phyloP scores from a whole-genome alignment of 2,329 filamentous ascomycete genomes.

The Colletotrichum viniferum region DNA sequence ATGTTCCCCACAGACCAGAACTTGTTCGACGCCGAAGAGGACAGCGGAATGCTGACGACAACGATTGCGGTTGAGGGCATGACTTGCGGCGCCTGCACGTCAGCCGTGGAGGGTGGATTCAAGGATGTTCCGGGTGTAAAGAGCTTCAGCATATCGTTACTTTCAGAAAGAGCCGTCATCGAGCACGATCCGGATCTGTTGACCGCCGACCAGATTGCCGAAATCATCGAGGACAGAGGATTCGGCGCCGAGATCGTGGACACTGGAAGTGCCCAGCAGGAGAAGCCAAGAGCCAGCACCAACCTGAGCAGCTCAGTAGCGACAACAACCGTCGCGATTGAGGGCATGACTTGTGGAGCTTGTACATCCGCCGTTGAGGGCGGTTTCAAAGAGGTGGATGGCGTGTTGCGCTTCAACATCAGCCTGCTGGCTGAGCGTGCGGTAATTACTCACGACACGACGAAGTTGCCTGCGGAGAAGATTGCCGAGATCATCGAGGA shows the following conservation, averaged over 20 bases:
- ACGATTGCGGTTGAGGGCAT: conserved; percentile 84
- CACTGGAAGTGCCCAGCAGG: conserved; percentile 26
- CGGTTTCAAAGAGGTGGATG: conserved; percentile 78
- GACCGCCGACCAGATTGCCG: conserved; percentile 57
- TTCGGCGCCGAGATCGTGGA: conserved; percentile 83
- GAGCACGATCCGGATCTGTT: conserved; percentile 71
- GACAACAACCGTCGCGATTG: conserved; percentile 85
- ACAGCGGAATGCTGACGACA: conserved; percentile 61
- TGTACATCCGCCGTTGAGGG: conserved; percentile 91
- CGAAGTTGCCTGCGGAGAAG: conserved; percentile 71
- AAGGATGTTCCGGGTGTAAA: conserved; percentile 75
- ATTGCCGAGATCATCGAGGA: conserved; percentile 88
- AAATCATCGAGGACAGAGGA: conserved; percentile 72
- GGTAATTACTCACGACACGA: conserved; percentile 81
- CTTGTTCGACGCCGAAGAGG: conserved; percentile 40
- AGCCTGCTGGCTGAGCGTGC: conserved; percentile 92
- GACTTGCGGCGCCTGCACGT: conserved; percentile 91
- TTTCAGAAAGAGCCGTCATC: conserved; percentile 85
- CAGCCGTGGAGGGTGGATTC: conserved; percentile 82
- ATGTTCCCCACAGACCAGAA: conserved; percentile 41
- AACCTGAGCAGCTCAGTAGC: conserved; percentile 49
- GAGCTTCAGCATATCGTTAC: conserved; percentile 79
- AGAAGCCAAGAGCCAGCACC: conserved; percentile 33
- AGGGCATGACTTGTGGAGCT: conserved; percentile 97
- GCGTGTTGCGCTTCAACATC: conserved; percentile 90